Evolutionary conservation across 305 asterid genomes (phyloP).

Genomic region (Andrographis paniculata): DNA sequence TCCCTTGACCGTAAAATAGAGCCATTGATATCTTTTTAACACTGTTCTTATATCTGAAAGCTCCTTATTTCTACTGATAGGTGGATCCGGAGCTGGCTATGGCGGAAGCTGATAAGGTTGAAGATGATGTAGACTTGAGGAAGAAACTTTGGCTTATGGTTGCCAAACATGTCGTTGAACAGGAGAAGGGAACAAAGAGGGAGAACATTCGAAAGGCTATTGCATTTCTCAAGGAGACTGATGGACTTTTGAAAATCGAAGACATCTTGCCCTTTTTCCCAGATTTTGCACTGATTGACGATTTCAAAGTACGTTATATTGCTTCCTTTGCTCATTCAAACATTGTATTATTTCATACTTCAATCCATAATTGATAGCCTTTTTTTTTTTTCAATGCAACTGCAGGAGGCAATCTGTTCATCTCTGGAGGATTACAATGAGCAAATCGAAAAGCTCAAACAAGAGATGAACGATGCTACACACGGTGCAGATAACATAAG

Average conservation of each 20-base stretch:
- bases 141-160: slow-evolving; percentile 98
- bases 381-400: slow-evolving; percentile 16
- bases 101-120: slow-evolving; percentile 99
- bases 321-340: slow-evolving; percentile 12
- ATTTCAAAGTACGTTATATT: slow-evolving; percentile 61
- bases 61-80: slow-evolving; percentile 26
- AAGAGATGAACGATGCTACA: slow-evolving; percentile 98
- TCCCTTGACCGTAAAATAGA: slow-evolving; percentile 1
- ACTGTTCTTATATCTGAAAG: slow-evolving; percentile 14
- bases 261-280: slow-evolving; percentile 96
- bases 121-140: slow-evolving; percentile 94
- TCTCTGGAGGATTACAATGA: slow-evolving; percentile 95
- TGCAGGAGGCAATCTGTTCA: slow-evolving; percentile 94
- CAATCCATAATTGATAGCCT: slow-evolving; percentile 9
- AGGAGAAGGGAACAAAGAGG: slow-evolving; percentile 96
- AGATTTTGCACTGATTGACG: slow-evolving; percentile 92
- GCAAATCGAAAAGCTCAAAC: slow-evolving; percentile 89
- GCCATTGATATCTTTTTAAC: slow-evolving; percentile 8
- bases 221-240: slow-evolving; percentile 98
- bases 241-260: slow-evolving; percentile 92
- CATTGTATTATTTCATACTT: slow-evolving; percentile 3
- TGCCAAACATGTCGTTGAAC: slow-evolving; percentile 94
- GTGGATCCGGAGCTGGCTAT: slow-evolving; percentile 96
- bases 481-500: slow-evolving; percentile 95
- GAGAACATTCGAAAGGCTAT: slow-evolving; percentile 97